A percentile compares a stretch with the other conserved stretches of the same genome.
Conservation (phyloP, 805 yeast species). For the Candida pseudofarinosa region DNA sequence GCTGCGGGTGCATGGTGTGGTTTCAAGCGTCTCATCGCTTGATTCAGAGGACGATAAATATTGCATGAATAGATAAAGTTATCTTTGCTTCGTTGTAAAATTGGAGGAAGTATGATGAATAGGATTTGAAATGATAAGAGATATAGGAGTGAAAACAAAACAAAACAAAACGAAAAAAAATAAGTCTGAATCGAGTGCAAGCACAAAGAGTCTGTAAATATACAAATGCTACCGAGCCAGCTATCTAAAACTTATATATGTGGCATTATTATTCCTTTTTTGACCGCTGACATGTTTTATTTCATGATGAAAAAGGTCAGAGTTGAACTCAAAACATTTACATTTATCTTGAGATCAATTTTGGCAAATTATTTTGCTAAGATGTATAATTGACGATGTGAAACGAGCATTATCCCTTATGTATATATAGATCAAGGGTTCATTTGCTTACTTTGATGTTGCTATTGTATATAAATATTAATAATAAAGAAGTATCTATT, state of each 20-base stretch:
- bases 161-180: neutral
- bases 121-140: neutral
- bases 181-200: too few relatives aligned
- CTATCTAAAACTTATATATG: too few relatives aligned
- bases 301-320: neutral
- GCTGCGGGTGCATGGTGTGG: conserved; percentile 95
- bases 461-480: neutral
- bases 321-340: neutral
- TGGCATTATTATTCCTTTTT: neutral
- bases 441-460: neutral
- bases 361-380: neutral
- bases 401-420: neutral
- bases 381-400: neutral
- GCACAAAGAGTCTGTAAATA: too few relatives aligned
- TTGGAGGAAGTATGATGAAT: neutral
- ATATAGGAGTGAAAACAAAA: neutral
- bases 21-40: conserved; percentile 42
- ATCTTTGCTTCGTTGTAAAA: neutral
- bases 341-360: neutral
- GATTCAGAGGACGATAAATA: neutral
- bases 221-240: too few relatives aligned
- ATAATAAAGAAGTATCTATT: neutral
- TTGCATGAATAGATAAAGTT: neutral
- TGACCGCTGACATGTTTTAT: neutral
- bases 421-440: neutral